These are phyloP conservation scores for Phytopythium helicoides DNA, from an alignment of 352 stramenopile species.

Conservation along the genomic window DNA sequence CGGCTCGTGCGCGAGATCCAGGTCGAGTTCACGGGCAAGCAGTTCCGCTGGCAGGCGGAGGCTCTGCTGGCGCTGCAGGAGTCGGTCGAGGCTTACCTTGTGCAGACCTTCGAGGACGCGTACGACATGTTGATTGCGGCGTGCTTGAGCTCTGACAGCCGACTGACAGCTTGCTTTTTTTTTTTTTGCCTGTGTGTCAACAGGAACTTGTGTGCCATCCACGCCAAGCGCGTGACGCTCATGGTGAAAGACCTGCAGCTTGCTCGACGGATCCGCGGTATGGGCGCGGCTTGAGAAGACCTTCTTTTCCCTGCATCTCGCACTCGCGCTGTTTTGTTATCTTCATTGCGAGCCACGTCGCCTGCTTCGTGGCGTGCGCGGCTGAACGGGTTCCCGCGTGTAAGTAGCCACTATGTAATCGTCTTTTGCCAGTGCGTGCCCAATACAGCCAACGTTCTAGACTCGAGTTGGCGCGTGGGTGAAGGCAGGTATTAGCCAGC, in stretches of 20 bases:
- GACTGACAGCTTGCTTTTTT: slow-evolving; percentile 1
- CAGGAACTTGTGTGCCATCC: slow-evolving; percentile 96
- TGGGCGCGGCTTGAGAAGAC: slow-evolving; percentile 7
- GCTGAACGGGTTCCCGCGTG: too few species aligned
- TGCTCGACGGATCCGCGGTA: slow-evolving; percentile 90
- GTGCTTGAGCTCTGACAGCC: background rate
- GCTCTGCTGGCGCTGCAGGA: slow-evolving; percentile 93
- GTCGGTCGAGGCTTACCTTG: slow-evolving; percentile 93
- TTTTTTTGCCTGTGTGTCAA: too few species aligned
- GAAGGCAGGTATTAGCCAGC: too few species aligned
- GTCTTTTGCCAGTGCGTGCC: too few species aligned
- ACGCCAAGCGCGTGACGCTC: slow-evolving; percentile 95
- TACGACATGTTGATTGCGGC: slow-evolving; percentile 54
- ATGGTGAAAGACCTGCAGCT: slow-evolving; percentile 96
- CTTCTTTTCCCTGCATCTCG: background rate
- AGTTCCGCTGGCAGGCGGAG: slow-evolving; percentile 90
- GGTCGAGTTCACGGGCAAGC: slow-evolving; percentile 72
- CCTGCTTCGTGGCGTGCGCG: too few species aligned
- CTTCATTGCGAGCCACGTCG: too few species aligned
- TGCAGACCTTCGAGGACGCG: slow-evolving; percentile 94
- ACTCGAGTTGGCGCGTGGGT: background rate
- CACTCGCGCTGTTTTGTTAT: too few species aligned
- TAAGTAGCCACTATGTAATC: too few species aligned
- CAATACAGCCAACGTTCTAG: too few species aligned
- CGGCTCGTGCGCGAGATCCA: slow-evolving; percentile 94